Conservation (phyloP, 306 rosid species). For the Gastrolobium villosum region DNA sequence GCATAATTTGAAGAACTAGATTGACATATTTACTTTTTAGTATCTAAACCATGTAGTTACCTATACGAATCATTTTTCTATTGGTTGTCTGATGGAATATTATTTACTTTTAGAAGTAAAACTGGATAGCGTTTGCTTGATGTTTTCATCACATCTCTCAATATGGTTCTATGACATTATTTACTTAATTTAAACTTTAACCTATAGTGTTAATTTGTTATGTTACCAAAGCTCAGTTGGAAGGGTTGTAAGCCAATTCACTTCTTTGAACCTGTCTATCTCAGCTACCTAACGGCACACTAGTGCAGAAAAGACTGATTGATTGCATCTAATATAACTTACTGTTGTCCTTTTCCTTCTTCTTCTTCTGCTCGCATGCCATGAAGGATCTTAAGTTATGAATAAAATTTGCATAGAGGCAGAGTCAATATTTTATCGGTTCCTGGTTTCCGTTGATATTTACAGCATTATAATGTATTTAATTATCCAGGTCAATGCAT, state of each 20-base stretch:
- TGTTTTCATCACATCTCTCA: constrained; percentile 9
- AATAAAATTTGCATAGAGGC: constrained; percentile 15
- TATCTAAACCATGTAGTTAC: not conserved
- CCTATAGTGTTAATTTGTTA: not conserved
- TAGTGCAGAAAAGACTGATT: not conserved
- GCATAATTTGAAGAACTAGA: constrained; percentile 14
- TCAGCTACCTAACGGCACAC: not conserved
- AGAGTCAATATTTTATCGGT: constrained; percentile 6
- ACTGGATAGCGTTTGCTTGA: not conserved
- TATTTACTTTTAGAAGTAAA: not conserved
- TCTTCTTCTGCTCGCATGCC: not conserved
- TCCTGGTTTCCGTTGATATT: constrained; percentile 23
- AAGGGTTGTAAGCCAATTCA: constrained; percentile 7
- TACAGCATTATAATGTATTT: constrained; percentile 12
- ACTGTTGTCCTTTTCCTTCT: not conserved
- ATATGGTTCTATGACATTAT: constrained; percentile 1
- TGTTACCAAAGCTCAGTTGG: not conserved
- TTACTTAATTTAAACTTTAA: not conserved
- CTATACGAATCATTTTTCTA: too few relatives aligned
- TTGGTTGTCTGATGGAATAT: not conserved
- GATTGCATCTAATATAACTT: not conserved
- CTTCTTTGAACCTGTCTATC: constrained; percentile 17
- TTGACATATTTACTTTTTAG: not conserved
- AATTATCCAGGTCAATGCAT: constrained; percentile 77
- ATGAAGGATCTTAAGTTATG: not conserved